phyloP scores from a whole-genome alignment of 1,284 basidiomycete genomes.

The Malassezia pachydermatis region DNA sequence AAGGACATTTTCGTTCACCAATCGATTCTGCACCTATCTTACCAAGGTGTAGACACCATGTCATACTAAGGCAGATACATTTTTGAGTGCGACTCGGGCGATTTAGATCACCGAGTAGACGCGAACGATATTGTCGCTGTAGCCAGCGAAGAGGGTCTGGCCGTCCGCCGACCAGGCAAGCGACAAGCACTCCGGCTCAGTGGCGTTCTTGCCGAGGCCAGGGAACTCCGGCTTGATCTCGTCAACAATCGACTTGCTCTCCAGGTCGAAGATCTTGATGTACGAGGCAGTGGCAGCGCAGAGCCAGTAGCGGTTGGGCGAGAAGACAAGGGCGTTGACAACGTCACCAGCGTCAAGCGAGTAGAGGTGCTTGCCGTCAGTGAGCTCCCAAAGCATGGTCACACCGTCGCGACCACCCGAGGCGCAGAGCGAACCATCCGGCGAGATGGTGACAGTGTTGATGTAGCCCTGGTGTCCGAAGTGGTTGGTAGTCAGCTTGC shows the following conservation, averaged over 20 bases:
- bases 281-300: constrained; percentile 95
- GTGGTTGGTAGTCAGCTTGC: constrained; percentile 99
- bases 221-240: constrained; percentile 65
- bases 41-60: not conserved
- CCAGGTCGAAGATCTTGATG: constrained; percentile 64
- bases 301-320: constrained; percentile 84
- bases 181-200: constrained; percentile 88
- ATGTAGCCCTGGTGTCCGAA: constrained; percentile 99
- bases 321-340: constrained; percentile 99
- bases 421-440: constrained; percentile 95
- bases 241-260: constrained; percentile 82
- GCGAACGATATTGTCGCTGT: constrained; percentile 49
- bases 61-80: constrained; percentile 16
- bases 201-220: constrained; percentile 61
- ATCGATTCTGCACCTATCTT: constrained; percentile 9
- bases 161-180: constrained; percentile 98
- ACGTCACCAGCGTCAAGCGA: constrained; percentile 96
- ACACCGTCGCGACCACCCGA: constrained; percentile 95
- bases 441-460: constrained; percentile 96
- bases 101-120: constrained; percentile 49
- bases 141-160: constrained; percentile 78
- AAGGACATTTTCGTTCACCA: constrained; percentile 6
- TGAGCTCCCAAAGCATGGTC: constrained; percentile 99
- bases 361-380: constrained; percentile 99
- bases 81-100: constrained; percentile 12